Evolutionary conservation across 2,329 filamentous ascomycete species (phyloP), one percentile per base, ranked within the genome.

Genomic region (Rutstroemia sp.): DNA sequence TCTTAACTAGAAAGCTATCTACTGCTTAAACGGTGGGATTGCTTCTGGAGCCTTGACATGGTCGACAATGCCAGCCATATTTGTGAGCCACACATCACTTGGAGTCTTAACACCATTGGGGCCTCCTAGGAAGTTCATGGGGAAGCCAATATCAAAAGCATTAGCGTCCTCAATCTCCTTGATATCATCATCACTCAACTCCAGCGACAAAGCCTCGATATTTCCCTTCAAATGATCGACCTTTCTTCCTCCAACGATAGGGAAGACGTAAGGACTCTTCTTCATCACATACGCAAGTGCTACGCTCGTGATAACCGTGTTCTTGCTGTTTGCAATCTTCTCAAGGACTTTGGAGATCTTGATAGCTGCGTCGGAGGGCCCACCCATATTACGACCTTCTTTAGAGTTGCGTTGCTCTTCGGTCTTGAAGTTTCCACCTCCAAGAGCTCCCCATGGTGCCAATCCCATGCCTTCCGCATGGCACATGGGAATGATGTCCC

Each of bases 211-310:
- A 0, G 85, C 84, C 64, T 85, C 79, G 61, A 90, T 86, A 65
- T 90, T 90, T 57, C 76, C 77, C 66, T 84, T 79, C 44, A 92
- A 72, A 66, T 91, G 86, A 51, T 85, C 81, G 9, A 88, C 70
- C 63, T 84, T 90, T 10, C 86, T 78, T 0, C 85, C 84, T 12
- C 87, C 87, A 5, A 90, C 75, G 42, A 91, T 83, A 1, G 88
- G 88, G 66, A 88, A 89, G 12, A 90, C 83, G 64, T 88, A 82
- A 0, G 85, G 80, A 0, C 83, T 75, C 72, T 90, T 90, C 61
- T 82, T 79, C 77, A 88, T 79, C 14, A 90, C 82, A 66, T 91
- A 91, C 2, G 87, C 87, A 21, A 91, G 71, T 9, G 87, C 87
- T 38, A 88, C 72, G 38, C 79, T 79, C 4, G 83, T 86, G 49